These are phyloP conservation scores for Diplodia mutila DNA, from an alignment of 2,329 filamentous ascomycete species.

Conservation along the genomic window DNA sequence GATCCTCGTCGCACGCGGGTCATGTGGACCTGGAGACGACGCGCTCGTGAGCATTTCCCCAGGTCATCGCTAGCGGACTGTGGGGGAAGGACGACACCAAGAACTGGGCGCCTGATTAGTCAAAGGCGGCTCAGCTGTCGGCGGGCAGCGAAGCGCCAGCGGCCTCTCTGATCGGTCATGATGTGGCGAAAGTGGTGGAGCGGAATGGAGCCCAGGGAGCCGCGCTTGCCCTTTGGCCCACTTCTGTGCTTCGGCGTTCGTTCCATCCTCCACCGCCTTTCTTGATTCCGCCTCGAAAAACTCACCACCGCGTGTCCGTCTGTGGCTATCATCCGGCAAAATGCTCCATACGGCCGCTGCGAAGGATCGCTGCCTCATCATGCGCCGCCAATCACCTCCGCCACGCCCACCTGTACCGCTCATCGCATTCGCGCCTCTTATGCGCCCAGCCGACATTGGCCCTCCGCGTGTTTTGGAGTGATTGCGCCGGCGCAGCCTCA, in stretches of 20 bases:
- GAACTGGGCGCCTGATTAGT: constrained; percentile 19
- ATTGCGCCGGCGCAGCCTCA: constrained; percentile 11
- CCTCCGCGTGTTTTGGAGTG: constrained; percentile 16
- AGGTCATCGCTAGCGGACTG: constrained; percentile 23
- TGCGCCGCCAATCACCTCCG: constrained; percentile 12
- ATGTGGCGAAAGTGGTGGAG: constrained; percentile 21
- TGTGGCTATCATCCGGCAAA: background rate
- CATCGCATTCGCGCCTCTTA: background rate
- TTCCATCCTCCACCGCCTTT: constrained; percentile 23
- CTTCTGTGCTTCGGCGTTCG: constrained; percentile 15
- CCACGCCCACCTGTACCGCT: background rate
- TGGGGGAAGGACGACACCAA: constrained; percentile 21
- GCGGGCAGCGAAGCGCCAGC: constrained; percentile 6
- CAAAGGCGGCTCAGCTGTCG: constrained; percentile 10
- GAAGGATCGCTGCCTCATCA: constrained; percentile 14
- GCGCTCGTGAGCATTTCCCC: constrained; percentile 24
- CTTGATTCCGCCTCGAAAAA: background rate
- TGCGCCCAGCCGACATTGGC: constrained; percentile 16
- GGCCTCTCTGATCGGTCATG: constrained; percentile 7
- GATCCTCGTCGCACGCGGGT: constrained; percentile 24
- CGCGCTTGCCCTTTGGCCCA: constrained; percentile 18
- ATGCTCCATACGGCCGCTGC: background rate
- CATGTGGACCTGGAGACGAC: constrained; percentile 24
- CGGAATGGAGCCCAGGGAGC: constrained; percentile 11
- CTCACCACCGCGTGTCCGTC: background rate